Conservation (phyloP, 1,284 basidiomycete species). For the Puccinia polysora region DNA sequence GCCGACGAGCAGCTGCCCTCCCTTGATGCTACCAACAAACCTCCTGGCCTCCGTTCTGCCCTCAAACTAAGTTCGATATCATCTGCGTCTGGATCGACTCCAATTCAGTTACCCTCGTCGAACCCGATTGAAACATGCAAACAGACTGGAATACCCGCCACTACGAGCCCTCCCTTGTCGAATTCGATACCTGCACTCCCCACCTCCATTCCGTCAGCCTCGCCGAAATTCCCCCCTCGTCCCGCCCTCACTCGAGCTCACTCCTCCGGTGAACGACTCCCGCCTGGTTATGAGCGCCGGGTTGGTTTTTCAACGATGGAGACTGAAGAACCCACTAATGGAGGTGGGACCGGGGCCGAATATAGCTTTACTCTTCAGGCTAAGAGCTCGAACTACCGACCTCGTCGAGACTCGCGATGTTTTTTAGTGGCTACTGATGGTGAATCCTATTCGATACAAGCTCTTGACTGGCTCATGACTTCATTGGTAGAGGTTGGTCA, state of each 20-base stretch:
- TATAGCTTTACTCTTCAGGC: slow-evolving; percentile 44
- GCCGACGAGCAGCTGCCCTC: not conserved
- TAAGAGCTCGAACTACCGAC: slow-evolving; percentile 36
- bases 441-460: slow-evolving; percentile 42
- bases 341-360: slow-evolving; percentile 37
- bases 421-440: slow-evolving; percentile 42
- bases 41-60: slow-evolving; percentile 19
- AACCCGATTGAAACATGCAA: not conserved
- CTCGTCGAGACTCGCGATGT: slow-evolving; percentile 38
- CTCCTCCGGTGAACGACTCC: slow-evolving; percentile 25
- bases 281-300: slow-evolving; percentile 41
- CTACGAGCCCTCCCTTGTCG: not conserved
- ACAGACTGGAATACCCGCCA: not conserved
- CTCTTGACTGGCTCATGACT: slow-evolving; percentile 41
- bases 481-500: slow-evolving; percentile 39
- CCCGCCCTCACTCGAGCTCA: slow-evolving; percentile 28
- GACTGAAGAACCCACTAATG: slow-evolving; percentile 38
- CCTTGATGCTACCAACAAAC: not conserved
- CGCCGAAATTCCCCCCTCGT: too few species aligned
- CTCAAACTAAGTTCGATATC: slow-evolving; percentile 14
- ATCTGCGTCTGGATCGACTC: not conserved
- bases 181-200: not conserved
- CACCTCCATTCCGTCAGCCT: not conserved
- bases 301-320: slow-evolving; percentile 42
- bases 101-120: not conserved